Conservation (phyloP, 2,329 filamentous ascomycete genomes). For the Diaporthe citrichinensis region DNA sequence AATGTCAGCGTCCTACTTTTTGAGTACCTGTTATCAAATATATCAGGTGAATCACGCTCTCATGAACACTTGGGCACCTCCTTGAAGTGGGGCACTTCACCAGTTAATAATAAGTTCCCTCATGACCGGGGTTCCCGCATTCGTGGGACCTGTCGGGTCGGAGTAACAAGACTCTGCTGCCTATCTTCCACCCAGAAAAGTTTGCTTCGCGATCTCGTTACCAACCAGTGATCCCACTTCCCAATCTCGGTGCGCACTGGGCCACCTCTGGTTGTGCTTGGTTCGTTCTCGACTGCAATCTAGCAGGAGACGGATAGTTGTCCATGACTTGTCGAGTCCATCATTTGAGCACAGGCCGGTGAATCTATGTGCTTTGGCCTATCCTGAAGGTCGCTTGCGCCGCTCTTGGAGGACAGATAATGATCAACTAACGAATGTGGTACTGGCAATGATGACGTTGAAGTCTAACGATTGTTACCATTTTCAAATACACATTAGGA, state of each 20-base stretch:
- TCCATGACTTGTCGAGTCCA: neutral
- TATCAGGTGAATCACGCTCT: neutral
- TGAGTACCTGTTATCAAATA: neutral
- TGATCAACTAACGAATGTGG: neutral
- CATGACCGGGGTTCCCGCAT: too few species aligned
- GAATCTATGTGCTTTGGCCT: neutral
- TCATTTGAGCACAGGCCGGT: neutral
- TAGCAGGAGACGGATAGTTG: too few species aligned
- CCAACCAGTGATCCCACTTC: neutral
- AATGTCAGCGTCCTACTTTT: neutral
- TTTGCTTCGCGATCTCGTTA: neutral
- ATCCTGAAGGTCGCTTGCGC: neutral
- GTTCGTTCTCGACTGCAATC: neutral
- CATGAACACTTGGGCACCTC: neutral
- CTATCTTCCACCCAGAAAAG: neutral
- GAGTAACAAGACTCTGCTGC: neutral
- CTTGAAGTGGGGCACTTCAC: neutral
- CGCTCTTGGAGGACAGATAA: neutral
- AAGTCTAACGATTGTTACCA: neutral
- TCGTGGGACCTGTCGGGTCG: too few species aligned
- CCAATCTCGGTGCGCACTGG: neutral
- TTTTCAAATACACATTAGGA: too few species aligned
- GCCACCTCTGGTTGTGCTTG: neutral
- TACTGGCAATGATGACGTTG: neutral
- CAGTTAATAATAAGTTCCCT: neutral